Evolutionary conservation across 192 early-diverging fungal species (phyloP), one percentile per base, ranked within the genome.

Genomic region (Bifiguratus adelaidae): DNA sequence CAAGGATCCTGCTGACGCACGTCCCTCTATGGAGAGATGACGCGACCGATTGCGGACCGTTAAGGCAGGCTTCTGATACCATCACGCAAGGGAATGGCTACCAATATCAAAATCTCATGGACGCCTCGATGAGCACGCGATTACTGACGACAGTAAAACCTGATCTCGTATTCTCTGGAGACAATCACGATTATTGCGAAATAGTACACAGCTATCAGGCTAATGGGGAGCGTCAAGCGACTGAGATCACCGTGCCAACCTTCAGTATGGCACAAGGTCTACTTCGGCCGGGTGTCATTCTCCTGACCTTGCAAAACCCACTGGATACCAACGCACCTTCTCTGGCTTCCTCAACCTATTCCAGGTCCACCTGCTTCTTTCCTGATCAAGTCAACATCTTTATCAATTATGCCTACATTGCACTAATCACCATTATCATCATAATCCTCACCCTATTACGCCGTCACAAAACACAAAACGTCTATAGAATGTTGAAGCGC

Each of bases 151-250:
- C 34, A 0, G 63, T 90, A 16, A 52, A 75, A 29, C 91, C 94
- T 0, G 50, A 56, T 0, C 62, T 83, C 1, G 68, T 93, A 2
- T 84, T 95, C 36, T 88, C 83, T 51, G 94, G 91, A 15, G 91
- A 97, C 50, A 91, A 97, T 55, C 94, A 97, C 45, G 94, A 97
- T 51, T 85, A 82, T 47, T 97, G 94, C 57, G 71, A 69, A 36
- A 52, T 83, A 3, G 26, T 56, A 2, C 85, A 88, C 36, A 15
- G 24, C 0, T 19, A 35, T 18, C 38, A 48, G 26, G 43, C 22
- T 3, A 19, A 20, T 0, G 19, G 15, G 0, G 30, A 7, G n/a
- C n/a, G n/a, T n/a, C 3, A 15, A 2, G 53, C 52, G 0, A 52
- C 60, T 0, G 78, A 81, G 45, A 69, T 79, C 19, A 80, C 81